phyloP scores from a whole-genome alignment of 345 rosid species.

The Euclidium syriacum region DNA sequence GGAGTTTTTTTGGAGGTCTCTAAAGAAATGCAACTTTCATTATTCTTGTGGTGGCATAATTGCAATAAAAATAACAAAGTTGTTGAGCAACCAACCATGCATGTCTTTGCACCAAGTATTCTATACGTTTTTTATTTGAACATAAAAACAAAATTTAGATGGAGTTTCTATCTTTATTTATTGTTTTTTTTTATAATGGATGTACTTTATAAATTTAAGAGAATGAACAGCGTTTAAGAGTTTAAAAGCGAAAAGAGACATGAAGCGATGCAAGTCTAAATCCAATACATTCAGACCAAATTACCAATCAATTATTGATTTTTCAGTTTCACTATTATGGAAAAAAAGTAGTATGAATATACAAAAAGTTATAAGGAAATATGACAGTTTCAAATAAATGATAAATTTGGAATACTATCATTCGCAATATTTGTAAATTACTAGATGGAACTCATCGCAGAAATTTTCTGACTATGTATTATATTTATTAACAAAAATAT shows the following conservation, averaged over 20 bases:
- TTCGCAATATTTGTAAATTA: neutral
- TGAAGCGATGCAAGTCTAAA: too few relatives aligned
- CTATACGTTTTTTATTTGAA: neutral
- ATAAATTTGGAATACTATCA: neutral
- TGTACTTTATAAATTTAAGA: too few relatives aligned
- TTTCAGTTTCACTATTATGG: neutral
- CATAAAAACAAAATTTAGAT: neutral
- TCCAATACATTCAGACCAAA: neutral
- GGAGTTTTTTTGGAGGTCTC: neutral
- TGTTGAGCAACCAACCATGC: constrained; percentile 21
- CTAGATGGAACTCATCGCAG: neutral
- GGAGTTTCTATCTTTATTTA: neutral
- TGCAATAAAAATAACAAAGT: constrained; percentile 13
- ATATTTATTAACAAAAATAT: neutral
- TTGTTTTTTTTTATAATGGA: too few relatives aligned
- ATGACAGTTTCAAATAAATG: neutral
- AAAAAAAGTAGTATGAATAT: neutral
- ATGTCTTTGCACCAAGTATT: constrained; percentile 2
- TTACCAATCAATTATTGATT: neutral
- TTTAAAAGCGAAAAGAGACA: too few relatives aligned
- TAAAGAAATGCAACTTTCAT: constrained; percentile 3
- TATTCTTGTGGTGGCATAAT: constrained; percentile 1
- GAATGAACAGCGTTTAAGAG: too few relatives aligned
- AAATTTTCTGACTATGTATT: neutral
- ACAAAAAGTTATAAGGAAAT: neutral